These are phyloP conservation scores for Phoenix dactylifera DNA, from an alignment of 176 grass and related monocot species.

Conservation along the genomic window DNA sequence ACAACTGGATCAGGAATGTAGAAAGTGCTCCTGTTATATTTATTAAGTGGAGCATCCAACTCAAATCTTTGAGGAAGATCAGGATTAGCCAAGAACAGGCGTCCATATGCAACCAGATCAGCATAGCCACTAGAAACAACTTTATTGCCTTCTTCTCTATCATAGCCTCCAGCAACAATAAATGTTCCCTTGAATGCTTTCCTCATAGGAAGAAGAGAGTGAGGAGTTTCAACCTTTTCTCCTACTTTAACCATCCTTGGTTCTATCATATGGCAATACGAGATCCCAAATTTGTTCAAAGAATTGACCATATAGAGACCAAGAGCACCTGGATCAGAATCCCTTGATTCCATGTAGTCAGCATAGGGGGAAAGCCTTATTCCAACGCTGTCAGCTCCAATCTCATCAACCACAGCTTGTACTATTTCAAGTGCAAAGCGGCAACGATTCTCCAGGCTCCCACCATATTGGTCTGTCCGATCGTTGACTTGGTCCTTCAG, in stretches of 20 bases:
- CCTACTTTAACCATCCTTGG: slow-evolving; percentile 37
- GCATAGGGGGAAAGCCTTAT: slow-evolving; percentile 69
- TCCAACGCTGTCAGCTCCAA: slow-evolving; percentile 61
- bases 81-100: slow-evolving; percentile 65
- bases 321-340: slow-evolving; percentile 54
- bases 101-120: slow-evolving; percentile 65
- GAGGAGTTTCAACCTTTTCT: slow-evolving; percentile 35
- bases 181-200: slow-evolving; percentile 51
- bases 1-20: slow-evolving; percentile 59
- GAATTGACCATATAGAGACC: slow-evolving; percentile 52
- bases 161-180: slow-evolving; percentile 45
- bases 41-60: slow-evolving; percentile 53
- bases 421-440: slow-evolving; percentile 58
- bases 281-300: slow-evolving; percentile 46
- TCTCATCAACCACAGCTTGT: slow-evolving; percentile 49
- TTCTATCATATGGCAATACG: slow-evolving; percentile 59
- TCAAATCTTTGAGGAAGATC: slow-evolving; percentile 60
- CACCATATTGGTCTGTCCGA: slow-evolving; percentile 53
- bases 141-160: slow-evolving; percentile 48
- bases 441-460: slow-evolving; percentile 65
- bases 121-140: slow-evolving; percentile 38
- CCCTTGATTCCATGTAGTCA: slow-evolving; percentile 28
- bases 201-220: slow-evolving; percentile 41
- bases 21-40: slow-evolving; percentile 60
- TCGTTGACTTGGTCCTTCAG: slow-evolving; percentile 68